These are phyloP conservation scores for Teunomyces barrocoloradensis DNA, from an alignment of 805 yeast species.

Conservation along the genomic window DNA sequence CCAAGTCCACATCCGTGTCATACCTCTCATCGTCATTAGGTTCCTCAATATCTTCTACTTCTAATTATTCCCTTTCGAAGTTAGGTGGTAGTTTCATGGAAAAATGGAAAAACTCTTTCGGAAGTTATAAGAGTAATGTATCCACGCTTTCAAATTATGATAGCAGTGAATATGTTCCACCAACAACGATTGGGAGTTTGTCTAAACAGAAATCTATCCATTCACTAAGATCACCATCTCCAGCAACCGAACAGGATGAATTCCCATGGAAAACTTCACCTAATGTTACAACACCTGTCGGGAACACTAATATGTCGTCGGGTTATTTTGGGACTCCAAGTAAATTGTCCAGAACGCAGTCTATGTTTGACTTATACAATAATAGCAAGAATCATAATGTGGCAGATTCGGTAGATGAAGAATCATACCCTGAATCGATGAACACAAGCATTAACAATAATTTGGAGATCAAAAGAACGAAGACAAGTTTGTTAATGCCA, in stretches of 20 bases:
- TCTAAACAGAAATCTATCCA: constrained; percentile 26
- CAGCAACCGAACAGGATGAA: constrained; percentile 35
- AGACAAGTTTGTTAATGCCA: constrained; percentile 22
- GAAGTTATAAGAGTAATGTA: constrained; percentile 11
- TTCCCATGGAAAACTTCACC: constrained; percentile 16
- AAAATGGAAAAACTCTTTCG: constrained; percentile 40
- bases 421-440: background rate
- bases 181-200: constrained; percentile 13
- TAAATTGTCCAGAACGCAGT: constrained; percentile 32
- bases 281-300: constrained; percentile 1
- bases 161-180: constrained; percentile 12
- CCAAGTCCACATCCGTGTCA: constrained; percentile 38
- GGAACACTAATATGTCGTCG: background rate
- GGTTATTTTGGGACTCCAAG: constrained; percentile 12
- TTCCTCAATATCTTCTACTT: constrained; percentile 34
- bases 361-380: constrained; percentile 29
- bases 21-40: constrained; percentile 41
- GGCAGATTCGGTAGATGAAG: constrained; percentile 1
- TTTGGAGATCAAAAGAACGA: constrained; percentile 13
- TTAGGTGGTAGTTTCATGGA: constrained; percentile 45
- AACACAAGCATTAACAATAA: background rate
- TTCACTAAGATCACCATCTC: constrained; percentile 35
- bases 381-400: background rate
- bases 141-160: constrained; percentile 6
- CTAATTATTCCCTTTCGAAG: constrained; percentile 39